Evolutionary conservation across 768 basidiomycete genomes (phyloP), one percentile per base, ranked within the genome.

Genomic region (Chalciporus pseudorubinellus): DNA sequence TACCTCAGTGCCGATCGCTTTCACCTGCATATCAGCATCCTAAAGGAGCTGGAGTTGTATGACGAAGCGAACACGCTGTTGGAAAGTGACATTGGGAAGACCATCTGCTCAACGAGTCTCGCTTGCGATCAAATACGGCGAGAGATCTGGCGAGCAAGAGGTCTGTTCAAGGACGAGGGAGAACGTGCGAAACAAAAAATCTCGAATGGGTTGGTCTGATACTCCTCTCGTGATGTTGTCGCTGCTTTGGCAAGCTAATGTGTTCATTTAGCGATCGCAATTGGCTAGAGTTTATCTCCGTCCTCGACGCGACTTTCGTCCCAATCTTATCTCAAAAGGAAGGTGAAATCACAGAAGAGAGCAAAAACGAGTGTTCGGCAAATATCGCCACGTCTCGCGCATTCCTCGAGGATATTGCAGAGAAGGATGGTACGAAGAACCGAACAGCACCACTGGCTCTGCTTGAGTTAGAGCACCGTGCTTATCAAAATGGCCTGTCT

Each of bases 201-300:
- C 44, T 52, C 67, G 38, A 80, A 87, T 48, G 79, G 78, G 87
- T 87, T 43, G 55, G 81, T 66, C 26, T 5, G 40, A 53, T 49
- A 46, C 46, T 56, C 13, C 54, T 48, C 48, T 43, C 24, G 24
- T 24, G 24, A 24, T 24, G 24, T 7, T 24, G 4, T 24, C 52
- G 29, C 38, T 33, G 16, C 31, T 60, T 33, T 13, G 50, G 6
- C 9, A 16, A 39, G 12, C 42, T 51, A 39, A 84, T 26, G 26
- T 1, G 19, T 55, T 39, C 26, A 10, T 61, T n/a, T 48, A 81
- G 90, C 33, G 87, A 92, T 60, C 85, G 89, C 33, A 92, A 92
- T 60, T 93, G 92, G 91, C 74, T 89, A 6, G 89, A 91, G 60
- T 91, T 92, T 63, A 66, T 89, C 39, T 79, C 89, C 6, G 69